These are phyloP conservation scores for Ceratobasidium sp. DNA, from an alignment of 1,284 basidiomycete species.

Conservation along the genomic window DNA sequence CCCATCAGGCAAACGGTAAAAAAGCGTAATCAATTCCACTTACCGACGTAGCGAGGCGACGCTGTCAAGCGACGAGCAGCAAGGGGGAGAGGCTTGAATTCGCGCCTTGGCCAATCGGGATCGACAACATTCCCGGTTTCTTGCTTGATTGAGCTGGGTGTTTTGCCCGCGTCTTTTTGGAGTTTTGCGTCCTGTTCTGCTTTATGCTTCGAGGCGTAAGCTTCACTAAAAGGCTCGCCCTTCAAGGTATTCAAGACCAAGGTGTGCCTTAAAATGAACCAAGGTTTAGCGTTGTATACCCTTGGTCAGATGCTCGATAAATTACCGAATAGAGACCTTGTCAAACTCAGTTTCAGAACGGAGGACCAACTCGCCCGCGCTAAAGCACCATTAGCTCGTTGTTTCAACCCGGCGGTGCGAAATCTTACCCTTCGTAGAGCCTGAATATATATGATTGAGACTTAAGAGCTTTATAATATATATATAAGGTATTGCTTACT, in stretches of 20 bases:
- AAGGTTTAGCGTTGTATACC: background rate
- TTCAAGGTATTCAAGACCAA: background rate
- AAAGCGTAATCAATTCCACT: background rate
- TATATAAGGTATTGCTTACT: background rate
- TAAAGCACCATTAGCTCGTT: background rate
- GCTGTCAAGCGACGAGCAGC: conserved; percentile 12
- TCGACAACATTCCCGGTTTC: background rate
- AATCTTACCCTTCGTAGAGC: conserved; percentile 3
- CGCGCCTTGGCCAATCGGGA: background rate
- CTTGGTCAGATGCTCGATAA: background rate
- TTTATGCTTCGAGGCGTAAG: too few relatives aligned
- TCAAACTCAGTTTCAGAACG: conserved; percentile 1
- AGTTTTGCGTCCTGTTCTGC: too few relatives aligned
- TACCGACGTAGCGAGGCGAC: conserved; percentile 2
- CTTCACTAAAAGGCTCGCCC: too few relatives aligned
- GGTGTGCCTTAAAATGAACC: background rate
- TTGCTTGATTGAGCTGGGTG: too few relatives aligned
- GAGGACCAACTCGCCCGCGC: conserved; percentile 2
- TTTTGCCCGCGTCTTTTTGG: too few relatives aligned
- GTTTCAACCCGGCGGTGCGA: background rate
- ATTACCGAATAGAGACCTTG: background rate
- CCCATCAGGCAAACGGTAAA: too few relatives aligned
- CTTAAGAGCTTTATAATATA: background rate
- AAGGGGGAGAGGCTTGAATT: conserved; percentile 3
- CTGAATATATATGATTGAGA: too few relatives aligned